phyloP scores from a whole-genome alignment of 192 early-diverging fungal genomes.

The Entrophospora sp. region DNA sequence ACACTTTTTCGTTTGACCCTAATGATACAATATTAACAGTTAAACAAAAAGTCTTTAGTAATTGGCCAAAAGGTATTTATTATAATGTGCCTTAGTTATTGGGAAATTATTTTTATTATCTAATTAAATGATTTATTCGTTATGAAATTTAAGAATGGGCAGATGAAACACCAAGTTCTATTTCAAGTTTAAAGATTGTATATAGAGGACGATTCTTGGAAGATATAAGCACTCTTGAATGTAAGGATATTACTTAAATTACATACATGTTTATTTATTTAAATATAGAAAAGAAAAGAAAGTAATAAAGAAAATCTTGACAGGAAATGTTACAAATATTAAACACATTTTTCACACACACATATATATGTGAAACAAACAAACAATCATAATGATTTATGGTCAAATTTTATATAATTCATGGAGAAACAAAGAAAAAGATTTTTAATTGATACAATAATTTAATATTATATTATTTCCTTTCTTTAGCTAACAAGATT shows the following conservation, averaged over 20 bases:
- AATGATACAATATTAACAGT: slow-evolving; percentile 32
- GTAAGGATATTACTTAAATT: slow-evolving; percentile 8
- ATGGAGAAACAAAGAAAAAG: too few species aligned
- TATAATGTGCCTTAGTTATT: neutral
- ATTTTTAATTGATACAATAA: neutral
- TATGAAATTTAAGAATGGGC: slow-evolving; percentile 28
- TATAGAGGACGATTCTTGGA: slow-evolving; percentile 39
- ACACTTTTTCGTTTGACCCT: slow-evolving; percentile 29
- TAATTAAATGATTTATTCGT: neutral
- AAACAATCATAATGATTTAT: too few species aligned
- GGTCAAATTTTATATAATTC: too few species aligned
- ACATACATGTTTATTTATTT: neutral
- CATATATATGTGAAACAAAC: neutral
- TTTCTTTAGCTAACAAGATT: slow-evolving; percentile 33
- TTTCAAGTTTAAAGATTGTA: slow-evolving; percentile 35
- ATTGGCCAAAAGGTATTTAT: slow-evolving; percentile 33
- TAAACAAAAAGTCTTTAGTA: slow-evolving; percentile 31
- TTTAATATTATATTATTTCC: neutral
- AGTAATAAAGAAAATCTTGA: too few species aligned
- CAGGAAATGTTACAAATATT: too few species aligned
- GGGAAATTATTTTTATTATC: neutral
- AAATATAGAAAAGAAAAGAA: too few species aligned
- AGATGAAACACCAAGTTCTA: slow-evolving; percentile 32
- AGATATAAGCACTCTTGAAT: slow-evolving; percentile 32
- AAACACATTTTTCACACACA: neutral